Evolutionary conservation across 139 green algal species (phyloP).

Genomic region (Tetradesmus lagerheimii): DNA sequence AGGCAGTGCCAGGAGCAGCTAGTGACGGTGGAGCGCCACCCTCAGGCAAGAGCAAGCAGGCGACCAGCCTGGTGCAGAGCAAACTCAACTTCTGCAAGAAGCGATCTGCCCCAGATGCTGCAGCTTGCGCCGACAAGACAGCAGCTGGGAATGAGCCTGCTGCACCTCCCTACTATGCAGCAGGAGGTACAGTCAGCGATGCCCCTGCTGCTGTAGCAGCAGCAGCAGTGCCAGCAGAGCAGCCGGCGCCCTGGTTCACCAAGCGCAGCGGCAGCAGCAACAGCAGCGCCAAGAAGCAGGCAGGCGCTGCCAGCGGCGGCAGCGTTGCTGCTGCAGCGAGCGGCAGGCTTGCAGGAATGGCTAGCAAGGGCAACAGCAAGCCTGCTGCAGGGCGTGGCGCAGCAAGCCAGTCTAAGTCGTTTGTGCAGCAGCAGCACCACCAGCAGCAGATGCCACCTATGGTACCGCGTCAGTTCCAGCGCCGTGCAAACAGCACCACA

Average conservation of each 20-base stretch:
- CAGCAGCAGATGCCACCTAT: background rate
- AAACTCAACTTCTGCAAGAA: conserved; percentile 11
- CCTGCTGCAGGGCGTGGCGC: background rate
- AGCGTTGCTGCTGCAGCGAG: background rate
- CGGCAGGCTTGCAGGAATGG: background rate
- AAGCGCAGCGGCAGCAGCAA: background rate
- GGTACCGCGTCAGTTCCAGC: background rate
- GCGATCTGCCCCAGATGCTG: background rate
- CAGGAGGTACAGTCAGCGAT: background rate
- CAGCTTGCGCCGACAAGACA: background rate
- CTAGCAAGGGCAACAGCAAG: background rate
- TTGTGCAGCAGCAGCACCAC: background rate
- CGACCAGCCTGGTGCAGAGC: background rate
- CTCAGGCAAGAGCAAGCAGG: background rate
- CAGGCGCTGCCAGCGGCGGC: background rate
- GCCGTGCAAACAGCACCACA: background rate
- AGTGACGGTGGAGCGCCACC: background rate
- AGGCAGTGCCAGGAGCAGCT: background rate
- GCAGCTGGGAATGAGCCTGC: background rate
- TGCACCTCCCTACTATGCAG: background rate
- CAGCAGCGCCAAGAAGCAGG: background rate
- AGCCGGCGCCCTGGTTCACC: background rate
- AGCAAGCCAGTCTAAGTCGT: background rate
- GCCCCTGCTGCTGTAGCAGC: background rate
- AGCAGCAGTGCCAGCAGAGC: conserved; percentile 5